A percentile compares a stretch with the other conserved stretches of the same genome.
Evolutionary conservation across 1,139 yeast species (phyloP).

Genomic region (Geotrichum klebahnii): DNA sequence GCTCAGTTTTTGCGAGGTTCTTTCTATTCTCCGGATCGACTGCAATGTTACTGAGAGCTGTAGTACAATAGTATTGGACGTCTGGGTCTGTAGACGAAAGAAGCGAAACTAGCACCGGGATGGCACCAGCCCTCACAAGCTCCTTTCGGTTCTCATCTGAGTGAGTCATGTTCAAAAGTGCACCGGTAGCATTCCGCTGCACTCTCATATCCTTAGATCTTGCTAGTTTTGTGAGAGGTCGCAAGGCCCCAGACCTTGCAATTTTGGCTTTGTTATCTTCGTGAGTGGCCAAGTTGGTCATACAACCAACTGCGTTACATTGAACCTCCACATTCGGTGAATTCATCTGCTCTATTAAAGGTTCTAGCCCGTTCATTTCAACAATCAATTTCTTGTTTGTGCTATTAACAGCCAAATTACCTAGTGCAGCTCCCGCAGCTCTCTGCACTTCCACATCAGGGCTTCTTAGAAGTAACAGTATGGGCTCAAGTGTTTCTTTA

Average conservation of each 20-base stretch:
- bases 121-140: constrained; percentile 95
- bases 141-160: constrained; percentile 95
- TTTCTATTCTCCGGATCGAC: constrained; percentile 90
- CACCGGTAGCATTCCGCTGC: constrained; percentile 98
- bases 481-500: constrained; percentile 89
- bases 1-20: constrained; percentile 86
- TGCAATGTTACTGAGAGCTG: constrained; percentile 94
- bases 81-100: constrained; percentile 87
- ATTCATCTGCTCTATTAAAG: constrained; percentile 95
- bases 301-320: constrained; percentile 98
- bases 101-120: constrained; percentile 87
- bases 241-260: constrained; percentile 93
- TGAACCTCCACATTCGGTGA: constrained; percentile 95
- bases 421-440: constrained; percentile 98
- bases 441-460: constrained; percentile 93
- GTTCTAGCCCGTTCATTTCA: constrained; percentile 97
- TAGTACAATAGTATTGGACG: constrained; percentile 96
- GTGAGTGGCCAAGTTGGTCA: constrained; percentile 96
- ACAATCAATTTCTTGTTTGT: constrained; percentile 90
- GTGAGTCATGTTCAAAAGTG: constrained; percentile 94
- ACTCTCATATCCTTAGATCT: constrained; percentile 92
- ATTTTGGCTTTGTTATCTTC: constrained; percentile 94
- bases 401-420: constrained; percentile 93
- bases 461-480: constrained; percentile 76
- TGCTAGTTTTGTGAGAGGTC: constrained; percentile 90